Base-by-base conservation (phyloP, 2,329 filamentous ascomycete species). In the Stachybotrys chlorohalonatus region DNA sequence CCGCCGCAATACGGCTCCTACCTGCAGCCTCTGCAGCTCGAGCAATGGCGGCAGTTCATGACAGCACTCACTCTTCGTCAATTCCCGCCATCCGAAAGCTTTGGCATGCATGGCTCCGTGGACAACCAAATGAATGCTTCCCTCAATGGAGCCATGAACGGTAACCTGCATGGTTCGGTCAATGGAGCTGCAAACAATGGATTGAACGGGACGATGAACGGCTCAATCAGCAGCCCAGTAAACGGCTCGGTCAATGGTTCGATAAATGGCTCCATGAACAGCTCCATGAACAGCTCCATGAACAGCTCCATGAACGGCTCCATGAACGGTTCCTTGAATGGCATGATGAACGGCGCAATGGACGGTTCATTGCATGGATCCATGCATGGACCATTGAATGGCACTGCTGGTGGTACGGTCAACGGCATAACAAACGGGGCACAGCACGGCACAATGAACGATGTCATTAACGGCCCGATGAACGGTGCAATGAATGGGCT, bases 1-100 rank as follows among this genome's bases (percentile, higher is more conserved):
- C 78, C 79, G 5, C 70, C 78, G 3, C 73, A 78, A 24, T 80
- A 78, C 62, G 79, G 79, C 7, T 81, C 79, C 0, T 81, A 74
- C 59, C 70, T 79, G 58, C 78, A 81, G 52, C 79, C 79, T 5
- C 69, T 82, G 9, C 76, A 81, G 57, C 78, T 75, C n/a, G 70
- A 75, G 13, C 77, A 78, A 52, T 82, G 77, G 76, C 69, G 74
- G 53, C 73, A 80, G 56, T 66, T 75, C 30, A 73, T 78, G 66
- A 68, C 71, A 56, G 63, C 69, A 7, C 66, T 73, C 65, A 66
- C 63, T 56, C 67, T 71, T 65, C 59, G 68, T n/a, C 71, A 72
- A 51, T 62, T 64, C 16, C 54, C 62, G 36, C 62, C 67, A 47
- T 63, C 66, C 16, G 56, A 60, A 47, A 58, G 64, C 11, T 66